Evolutionary conservation across 345 rosid species (phyloP), one percentile per base, ranked within the genome.

Genomic region (Dimocarpus longan): DNA sequence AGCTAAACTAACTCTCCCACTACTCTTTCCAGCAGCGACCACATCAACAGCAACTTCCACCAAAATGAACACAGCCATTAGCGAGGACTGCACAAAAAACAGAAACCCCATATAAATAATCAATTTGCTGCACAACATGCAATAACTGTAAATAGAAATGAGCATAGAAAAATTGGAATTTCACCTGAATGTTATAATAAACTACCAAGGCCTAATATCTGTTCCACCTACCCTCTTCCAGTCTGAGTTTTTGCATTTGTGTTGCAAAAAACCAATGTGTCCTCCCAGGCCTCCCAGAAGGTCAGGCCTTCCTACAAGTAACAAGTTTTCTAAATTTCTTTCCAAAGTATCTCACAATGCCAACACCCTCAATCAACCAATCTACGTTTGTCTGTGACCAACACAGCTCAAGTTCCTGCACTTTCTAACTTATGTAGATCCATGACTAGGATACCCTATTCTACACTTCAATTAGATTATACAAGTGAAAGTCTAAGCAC

Each of bases 41-140:
- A 8, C 48, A 8, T 2, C 46, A 66, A 3, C 76, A 42, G 67
- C 66, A 10, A 5, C 70, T 44, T 44, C 24, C 8, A 74, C 28
- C 42, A 64, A 64, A 50, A 39, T 32, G 2, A 5, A 37, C 48
- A 46, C 73, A 50, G 56, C 82, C 24, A 56, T 78, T 56, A 77
- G 75, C 39, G 65, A 56, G 83, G 76, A 67, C 88, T 85, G 85
- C 86, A 87, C 1, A 39, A 68, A 40, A 66, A 40, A 10, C 5
- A 13, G 10, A 68, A 5, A 75, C 5, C 37, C 37, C 21, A 52
- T 8, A 42, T 13, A 22, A 32, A 4, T 18, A 56, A 54, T 67
- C 79, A 76, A 2, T 68, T 32, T 10, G 28, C 15, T 32, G 21
- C 71, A 60, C 71, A 70, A 50, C 8, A 75, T 50, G 19, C 1